Percentiles rank a stretch among this genome's conserved stretches.
Conservation (phyloP, 352 stramenopile species). For the Phytophthora melonis region DNA sequence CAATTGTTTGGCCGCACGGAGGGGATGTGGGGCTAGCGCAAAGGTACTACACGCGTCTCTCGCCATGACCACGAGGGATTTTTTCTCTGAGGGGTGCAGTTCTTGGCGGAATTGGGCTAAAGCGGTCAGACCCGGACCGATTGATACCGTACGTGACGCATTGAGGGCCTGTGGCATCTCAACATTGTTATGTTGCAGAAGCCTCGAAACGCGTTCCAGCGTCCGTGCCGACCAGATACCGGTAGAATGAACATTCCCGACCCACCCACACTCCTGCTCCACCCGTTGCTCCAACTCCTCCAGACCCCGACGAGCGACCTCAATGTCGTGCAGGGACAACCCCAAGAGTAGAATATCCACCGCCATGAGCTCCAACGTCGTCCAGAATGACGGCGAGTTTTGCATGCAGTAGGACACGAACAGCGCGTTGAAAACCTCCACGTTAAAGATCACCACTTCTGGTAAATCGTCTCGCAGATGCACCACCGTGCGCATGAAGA, state of each 20-base stretch:
- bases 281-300: conserved; percentile 3
- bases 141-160: neutral
- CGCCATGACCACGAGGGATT: neutral
- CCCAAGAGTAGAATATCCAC: neutral
- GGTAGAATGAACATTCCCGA: neutral
- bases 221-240: neutral
- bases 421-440: conserved; percentile 6
- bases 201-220: neutral
- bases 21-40: neutral
- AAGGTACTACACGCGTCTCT: neutral
- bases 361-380: conserved; percentile 8
- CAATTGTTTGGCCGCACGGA: neutral
- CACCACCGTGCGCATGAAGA: conserved; percentile 1
- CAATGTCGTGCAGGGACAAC: conserved; percentile 2
- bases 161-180: neutral
- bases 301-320: neutral
- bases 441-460: conserved; percentile 6
- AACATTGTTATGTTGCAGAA: neutral
- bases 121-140: neutral
- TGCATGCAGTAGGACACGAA: conserved; percentile 18
- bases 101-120: neutral
- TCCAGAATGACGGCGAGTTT: conserved; percentile 18
- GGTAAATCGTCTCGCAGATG: conserved; percentile 8
- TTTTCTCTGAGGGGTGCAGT: neutral
- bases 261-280: neutral